A percentile compares a stretch with the other conserved stretches of the same genome.
Evolutionary conservation across 2,329 filamentous ascomycete species (phyloP).

Genomic region (Tolypocladium capitatum): DNA sequence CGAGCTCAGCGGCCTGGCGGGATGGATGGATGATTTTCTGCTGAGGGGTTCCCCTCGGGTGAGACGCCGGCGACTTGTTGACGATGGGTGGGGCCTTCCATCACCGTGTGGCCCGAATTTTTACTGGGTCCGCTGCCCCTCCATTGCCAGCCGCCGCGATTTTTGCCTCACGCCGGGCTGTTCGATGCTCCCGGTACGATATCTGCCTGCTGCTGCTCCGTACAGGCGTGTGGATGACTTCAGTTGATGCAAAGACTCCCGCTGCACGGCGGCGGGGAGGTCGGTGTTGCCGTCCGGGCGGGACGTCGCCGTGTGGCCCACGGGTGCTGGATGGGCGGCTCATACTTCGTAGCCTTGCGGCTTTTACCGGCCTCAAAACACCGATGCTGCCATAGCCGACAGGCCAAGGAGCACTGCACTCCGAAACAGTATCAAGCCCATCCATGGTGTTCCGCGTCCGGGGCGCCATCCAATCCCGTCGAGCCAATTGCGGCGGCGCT

Average conservation of each 20-base stretch:
- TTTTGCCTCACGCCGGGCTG: not conserved
- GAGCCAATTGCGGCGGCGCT: not conserved
- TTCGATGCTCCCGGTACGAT: not conserved
- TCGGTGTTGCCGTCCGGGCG: not conserved
- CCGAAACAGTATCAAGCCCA: not conserved
- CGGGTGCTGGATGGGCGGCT: not conserved
- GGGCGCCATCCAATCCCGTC: not conserved
- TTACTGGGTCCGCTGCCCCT: not conserved
- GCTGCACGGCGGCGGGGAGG: not conserved
- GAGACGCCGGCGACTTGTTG: too few relatives aligned
- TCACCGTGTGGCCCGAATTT: not conserved
- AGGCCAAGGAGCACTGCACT: not conserved
- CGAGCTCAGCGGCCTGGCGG: not conserved
- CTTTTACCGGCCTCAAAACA: too few relatives aligned
- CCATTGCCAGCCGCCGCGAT: not conserved
- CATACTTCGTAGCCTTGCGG: not conserved
- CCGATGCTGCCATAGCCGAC: not conserved
- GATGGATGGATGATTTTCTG: slow-evolving; percentile 1
- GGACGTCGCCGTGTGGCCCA: not conserved
- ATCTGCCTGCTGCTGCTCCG: not conserved
- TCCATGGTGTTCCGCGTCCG: too few relatives aligned
- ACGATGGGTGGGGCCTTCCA: not conserved
- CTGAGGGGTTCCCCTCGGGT: slow-evolving; percentile 22
- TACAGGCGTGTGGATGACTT: not conserved
- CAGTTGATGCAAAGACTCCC: not conserved